Conservation (phyloP, 2,329 filamentous ascomycete genomes). For the Stromatinia cepivora region DNA sequence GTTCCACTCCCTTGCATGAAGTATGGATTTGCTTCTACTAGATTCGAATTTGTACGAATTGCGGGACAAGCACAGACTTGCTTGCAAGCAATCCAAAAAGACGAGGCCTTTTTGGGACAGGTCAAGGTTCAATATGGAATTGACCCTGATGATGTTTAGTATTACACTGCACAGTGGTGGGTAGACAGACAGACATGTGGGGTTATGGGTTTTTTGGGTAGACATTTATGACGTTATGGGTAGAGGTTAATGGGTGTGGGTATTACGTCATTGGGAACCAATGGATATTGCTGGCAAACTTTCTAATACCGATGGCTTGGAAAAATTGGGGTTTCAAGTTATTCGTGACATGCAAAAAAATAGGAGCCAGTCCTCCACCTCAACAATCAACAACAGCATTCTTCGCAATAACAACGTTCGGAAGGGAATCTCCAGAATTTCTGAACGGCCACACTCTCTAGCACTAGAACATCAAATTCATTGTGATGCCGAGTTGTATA, state of each 20-base stretch:
- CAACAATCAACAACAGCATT: background rate
- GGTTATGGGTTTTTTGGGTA: too few relatives aligned
- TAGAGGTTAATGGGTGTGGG: background rate
- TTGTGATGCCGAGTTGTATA: too few relatives aligned
- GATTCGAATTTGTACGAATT: conserved; percentile 3
- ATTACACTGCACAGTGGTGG: too few relatives aligned
- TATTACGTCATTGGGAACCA: background rate
- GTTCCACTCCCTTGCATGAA: background rate
- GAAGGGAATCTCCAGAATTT: background rate
- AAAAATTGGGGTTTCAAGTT: background rate
- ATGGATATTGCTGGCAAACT: background rate
- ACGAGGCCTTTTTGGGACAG: background rate
- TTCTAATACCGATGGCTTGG: background rate
- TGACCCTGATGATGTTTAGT: background rate
- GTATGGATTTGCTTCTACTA: background rate
- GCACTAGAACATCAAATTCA: too few relatives aligned
- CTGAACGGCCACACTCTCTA: too few relatives aligned
- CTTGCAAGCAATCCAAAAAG: conserved; percentile 11
- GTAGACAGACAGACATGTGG: background rate
- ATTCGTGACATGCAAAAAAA: background rate
- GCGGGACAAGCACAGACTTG: conserved; percentile 9
- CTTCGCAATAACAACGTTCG: background rate
- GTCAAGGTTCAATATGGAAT: background rate
- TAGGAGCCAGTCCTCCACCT: background rate
- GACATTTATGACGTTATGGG: background rate